Base-by-base conservation (phyloP, 2,329 filamentous ascomycete genomes). In the Periconia sp. region DNA sequence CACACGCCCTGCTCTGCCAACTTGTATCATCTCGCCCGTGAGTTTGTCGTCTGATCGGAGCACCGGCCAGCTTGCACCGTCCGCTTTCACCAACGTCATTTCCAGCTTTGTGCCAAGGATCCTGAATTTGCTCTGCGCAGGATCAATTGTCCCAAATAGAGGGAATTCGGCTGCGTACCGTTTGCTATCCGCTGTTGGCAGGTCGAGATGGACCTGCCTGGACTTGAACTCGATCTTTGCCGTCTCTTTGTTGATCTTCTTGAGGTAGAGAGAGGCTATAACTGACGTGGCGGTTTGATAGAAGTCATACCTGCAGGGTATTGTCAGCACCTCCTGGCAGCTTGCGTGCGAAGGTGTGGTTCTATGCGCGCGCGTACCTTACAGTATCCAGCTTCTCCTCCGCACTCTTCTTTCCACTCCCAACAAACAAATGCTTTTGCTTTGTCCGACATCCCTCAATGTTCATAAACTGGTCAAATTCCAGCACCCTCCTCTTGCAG, bases 401-500 rank as follows among this genome's bases (percentile, higher is more conserved):
- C 1, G 72, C 76, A 62, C 71, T 70, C 59, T 80, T 80, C 75
- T 91, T 90, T 7, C 85, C 90, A 60, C 82, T 89, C 3, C 90
- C 90, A 33, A 97, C 82, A 68, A 97, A 99, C 61, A 96, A 76
- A 79, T 99, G 94, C 55, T 83, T 81, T 42, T 81, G 79, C 76
- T 92, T 94, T 42, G 88, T 92, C 72, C 86, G 86, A 77, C 94
- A 99, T 1, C 94, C 94, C 64, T 90, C 86, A 55, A 99, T 93
- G 76, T 90, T 94, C 87, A 99, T 87, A 76, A 99, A 99, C 75
- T 97, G 89, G 73, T 99, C 92, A 74, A 99, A 99, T 71, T 99
- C 94, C 54, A 99, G 78, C 53, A 99, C 94, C 37, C 92, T 84
- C 65, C 91, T 82, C 83, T 97, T 97, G 79, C 94, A 99, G 80